Conservation (phyloP, 1,284 basidiomycete species). For the Pyrrhoderma lamaoense region DNA sequence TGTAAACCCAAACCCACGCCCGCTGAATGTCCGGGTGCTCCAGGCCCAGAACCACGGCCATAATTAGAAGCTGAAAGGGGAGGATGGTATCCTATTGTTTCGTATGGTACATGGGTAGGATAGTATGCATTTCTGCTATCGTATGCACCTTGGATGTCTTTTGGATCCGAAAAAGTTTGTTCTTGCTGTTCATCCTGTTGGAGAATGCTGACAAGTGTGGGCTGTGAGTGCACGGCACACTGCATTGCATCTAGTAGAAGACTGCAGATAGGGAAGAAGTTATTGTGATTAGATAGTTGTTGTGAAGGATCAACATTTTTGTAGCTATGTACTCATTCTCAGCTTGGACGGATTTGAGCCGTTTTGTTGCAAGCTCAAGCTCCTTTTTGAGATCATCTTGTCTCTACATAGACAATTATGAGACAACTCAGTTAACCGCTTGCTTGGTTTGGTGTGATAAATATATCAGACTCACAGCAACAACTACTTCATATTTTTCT, state of each 20-base stretch:
- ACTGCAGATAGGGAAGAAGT: not conserved
- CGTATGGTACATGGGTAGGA: not conserved
- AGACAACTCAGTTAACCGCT: no score
- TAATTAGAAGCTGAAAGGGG: no score
- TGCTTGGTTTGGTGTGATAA: not conserved
- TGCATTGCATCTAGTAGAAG: constrained; percentile 16
- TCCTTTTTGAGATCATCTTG: constrained; percentile 13
- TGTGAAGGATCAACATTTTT: no score
- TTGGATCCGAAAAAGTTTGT: not conserved
- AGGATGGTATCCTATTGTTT: no score
- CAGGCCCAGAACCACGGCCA: no score
- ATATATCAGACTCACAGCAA: constrained; percentile 1
- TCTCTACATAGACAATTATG: no score
- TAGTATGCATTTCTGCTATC: not conserved
- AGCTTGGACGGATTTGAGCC: constrained; percentile 15
- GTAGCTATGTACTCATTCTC: constrained; percentile 19
- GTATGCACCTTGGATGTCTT: not conserved
- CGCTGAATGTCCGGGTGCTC: no score
- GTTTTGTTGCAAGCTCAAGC: constrained; percentile 9
- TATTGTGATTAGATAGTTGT: no score
- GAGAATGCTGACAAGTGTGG: constrained; percentile 9
- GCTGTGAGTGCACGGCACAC: constrained; percentile 10
- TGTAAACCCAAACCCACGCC: no score
- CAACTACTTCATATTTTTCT: constrained; percentile 14
- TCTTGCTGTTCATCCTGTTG: constrained; percentile 4